A percentile compares a stretch with the other conserved stretches of the same genome.
Conservation (phyloP, 345 rosid species). For the Hibiscus mutabilis region DNA sequence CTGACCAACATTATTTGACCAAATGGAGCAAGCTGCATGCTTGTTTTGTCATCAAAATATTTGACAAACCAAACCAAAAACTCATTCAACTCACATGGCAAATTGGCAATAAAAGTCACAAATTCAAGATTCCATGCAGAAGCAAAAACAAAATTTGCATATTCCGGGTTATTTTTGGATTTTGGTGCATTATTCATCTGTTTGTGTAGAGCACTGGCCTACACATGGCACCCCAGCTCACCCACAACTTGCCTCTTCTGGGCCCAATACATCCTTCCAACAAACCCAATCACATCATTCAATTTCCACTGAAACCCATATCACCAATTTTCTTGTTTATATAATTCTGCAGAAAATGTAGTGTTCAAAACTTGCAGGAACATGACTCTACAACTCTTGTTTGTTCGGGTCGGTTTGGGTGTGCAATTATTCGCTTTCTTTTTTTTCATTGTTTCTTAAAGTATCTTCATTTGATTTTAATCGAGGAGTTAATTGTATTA, state of each 20-base stretch:
- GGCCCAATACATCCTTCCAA: slow-evolving; percentile 6
- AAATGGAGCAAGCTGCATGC: not conserved
- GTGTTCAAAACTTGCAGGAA: not conserved
- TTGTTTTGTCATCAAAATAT: not conserved
- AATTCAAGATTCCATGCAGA: slow-evolving; percentile 3
- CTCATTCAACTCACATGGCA: not conserved
- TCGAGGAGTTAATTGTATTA: no score
- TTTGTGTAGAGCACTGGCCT: not conserved
- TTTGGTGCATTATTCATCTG: not conserved
- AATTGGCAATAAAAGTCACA: not conserved
- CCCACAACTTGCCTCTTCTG: not conserved
- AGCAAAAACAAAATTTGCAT: slow-evolving; percentile 1
- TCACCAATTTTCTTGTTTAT: no score
- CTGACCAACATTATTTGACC: not conserved
- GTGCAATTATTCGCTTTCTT: slow-evolving; percentile 16
- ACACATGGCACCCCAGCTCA: not conserved
- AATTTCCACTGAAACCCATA: not conserved
- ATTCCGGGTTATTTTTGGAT: not conserved
- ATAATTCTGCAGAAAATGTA: no score
- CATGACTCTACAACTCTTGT: slow-evolving; percentile 22
- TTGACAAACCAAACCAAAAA: not conserved
- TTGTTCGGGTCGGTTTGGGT: slow-evolving; percentile 16
- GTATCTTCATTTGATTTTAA: slow-evolving; percentile 11
- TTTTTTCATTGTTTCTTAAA: not conserved
- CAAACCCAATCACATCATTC: slow-evolving; percentile 18